Evolutionary conservation across 768 basidiomycete species (phyloP).

Genomic region (Leccinum pellstonianum): DNA sequence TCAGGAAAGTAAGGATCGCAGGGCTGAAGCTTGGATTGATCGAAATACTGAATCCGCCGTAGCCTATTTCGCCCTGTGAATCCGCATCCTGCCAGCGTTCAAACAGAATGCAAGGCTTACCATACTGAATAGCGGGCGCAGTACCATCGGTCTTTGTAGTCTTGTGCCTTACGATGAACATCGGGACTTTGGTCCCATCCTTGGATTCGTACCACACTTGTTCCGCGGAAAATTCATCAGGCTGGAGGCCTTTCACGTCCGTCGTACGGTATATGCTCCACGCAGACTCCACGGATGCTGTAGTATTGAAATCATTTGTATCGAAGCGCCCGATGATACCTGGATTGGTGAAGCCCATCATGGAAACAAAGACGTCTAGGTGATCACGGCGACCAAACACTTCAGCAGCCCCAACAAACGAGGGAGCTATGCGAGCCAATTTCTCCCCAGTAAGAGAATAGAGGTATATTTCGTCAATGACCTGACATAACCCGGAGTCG

Average conservation of each 20-base stretch:
- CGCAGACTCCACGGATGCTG: slow-evolving; percentile 40
- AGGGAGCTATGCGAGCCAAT: slow-evolving; percentile 54
- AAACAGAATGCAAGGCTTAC: slow-evolving; percentile 33
- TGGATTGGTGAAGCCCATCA: slow-evolving; percentile 72
- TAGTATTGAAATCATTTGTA: slow-evolving; percentile 37
- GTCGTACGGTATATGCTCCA: slow-evolving; percentile 62
- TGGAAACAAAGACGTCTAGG: slow-evolving; percentile 59
- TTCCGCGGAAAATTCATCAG: slow-evolving; percentile 65
- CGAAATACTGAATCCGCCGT: slow-evolving; percentile 78
- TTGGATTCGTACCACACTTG: slow-evolving; percentile 82
- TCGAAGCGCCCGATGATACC: slow-evolving; percentile 64
- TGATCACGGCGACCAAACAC: slow-evolving; percentile 52
- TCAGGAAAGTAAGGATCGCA: slow-evolving; percentile 68
- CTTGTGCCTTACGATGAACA: slow-evolving; percentile 82
- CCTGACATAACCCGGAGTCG: slow-evolving; percentile 34
- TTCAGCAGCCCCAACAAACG: slow-evolving; percentile 65
- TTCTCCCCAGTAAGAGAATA: slow-evolving; percentile 55
- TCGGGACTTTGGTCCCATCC: slow-evolving; percentile 79
- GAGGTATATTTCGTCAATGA: slow-evolving; percentile 78
- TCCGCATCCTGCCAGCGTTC: neutral
- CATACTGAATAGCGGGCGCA: slow-evolving; percentile 76
- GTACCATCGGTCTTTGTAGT: slow-evolving; percentile 68
- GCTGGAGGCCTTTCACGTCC: slow-evolving; percentile 55
- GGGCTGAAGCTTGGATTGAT: slow-evolving; percentile 73
- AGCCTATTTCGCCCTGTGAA: slow-evolving; percentile 43